These are phyloP conservation scores for Apiospora arundinis DNA, from an alignment of 2,329 filamentous ascomycete species.

Conservation along the genomic window DNA sequence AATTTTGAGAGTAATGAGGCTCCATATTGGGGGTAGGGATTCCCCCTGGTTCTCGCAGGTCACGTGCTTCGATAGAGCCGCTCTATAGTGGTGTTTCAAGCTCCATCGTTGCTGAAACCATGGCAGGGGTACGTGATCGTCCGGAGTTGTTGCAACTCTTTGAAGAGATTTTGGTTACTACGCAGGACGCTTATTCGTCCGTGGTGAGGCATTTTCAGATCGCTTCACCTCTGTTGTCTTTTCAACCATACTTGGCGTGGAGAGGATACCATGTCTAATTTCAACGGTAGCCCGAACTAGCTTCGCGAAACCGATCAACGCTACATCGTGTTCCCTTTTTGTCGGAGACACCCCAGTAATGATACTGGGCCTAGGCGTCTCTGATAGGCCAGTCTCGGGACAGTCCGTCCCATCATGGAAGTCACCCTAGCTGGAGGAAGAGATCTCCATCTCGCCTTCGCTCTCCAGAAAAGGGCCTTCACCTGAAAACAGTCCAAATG, in stretches of 20 bases:
- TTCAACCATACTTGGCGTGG: slow-evolving; percentile 29
- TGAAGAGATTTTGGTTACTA: slow-evolving; percentile 24
- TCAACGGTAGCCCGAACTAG: slow-evolving; percentile 30
- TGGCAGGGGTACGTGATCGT: slow-evolving; percentile 24
- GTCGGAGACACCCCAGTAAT: slow-evolving; percentile 29
- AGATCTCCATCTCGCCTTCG: slow-evolving; percentile 17
- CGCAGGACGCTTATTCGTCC: slow-evolving; percentile 23
- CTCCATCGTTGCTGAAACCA: slow-evolving; percentile 35
- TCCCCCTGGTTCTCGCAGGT: not conserved
- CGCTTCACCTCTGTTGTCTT: slow-evolving; percentile 23
- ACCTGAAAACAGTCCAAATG: slow-evolving; percentile 22
- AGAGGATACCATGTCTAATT: slow-evolving; percentile 11
- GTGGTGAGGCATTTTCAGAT: slow-evolving; percentile 36
- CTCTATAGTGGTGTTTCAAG: slow-evolving; percentile 33
- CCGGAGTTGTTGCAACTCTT: slow-evolving; percentile 22
- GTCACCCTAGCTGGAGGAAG: not conserved
- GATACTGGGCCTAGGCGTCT: slow-evolving; percentile 7
- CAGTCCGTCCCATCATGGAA: slow-evolving; percentile 31
- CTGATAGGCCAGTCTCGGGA: slow-evolving; percentile 34
- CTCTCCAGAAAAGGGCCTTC: slow-evolving; percentile 19
- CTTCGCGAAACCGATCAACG: slow-evolving; percentile 38
- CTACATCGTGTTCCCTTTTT: slow-evolving; percentile 30
- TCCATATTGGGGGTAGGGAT: not conserved
- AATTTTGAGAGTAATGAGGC: not conserved
- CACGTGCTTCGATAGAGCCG: slow-evolving; percentile 33